Evolutionary conservation across 495 filamentous ascomycete genomes (phyloP).

Genomic region (Podospora pseudopauciseta): DNA sequence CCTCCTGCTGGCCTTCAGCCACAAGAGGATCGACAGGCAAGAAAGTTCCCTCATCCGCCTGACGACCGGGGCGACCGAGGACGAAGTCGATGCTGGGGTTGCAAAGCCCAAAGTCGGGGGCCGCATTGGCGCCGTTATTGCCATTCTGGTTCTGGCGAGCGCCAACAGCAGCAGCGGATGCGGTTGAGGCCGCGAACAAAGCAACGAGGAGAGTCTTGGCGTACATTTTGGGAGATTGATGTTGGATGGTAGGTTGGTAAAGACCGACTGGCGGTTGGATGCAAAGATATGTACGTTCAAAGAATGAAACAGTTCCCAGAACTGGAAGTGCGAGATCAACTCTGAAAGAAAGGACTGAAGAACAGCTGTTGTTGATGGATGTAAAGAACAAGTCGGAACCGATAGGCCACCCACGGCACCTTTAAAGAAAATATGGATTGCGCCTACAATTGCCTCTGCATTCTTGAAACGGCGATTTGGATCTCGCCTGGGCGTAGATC

Average conservation of each 20-base stretch:
- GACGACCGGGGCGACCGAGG: slow-evolving; percentile 46
- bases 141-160: slow-evolving; percentile 38
- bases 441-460: not conserved
- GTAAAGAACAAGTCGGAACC: not conserved
- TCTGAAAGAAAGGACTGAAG: slow-evolving; percentile 24
- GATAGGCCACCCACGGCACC: not conserved
- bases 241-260: slow-evolving; percentile 13
- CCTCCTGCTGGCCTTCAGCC: slow-evolving; percentile 50
- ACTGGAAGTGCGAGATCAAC: slow-evolving; percentile 29
- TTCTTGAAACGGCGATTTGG: slow-evolving; percentile 6
- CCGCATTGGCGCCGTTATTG: slow-evolving; percentile 28
- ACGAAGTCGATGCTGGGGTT: slow-evolving; percentile 56
- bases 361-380: not conserved
- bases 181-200: slow-evolving; percentile 29
- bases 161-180: slow-evolving; percentile 29
- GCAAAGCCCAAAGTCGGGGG: slow-evolving; percentile 53
- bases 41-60: slow-evolving; percentile 54
- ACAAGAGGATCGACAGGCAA: slow-evolving; percentile 51
- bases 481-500: slow-evolving; percentile 10
- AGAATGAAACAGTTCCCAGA: slow-evolving; percentile 32
- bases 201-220: slow-evolving; percentile 30
- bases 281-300: slow-evolving; percentile 17
- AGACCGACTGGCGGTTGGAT: slow-evolving; percentile 32
- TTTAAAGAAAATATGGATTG: not conserved
- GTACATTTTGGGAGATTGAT: slow-evolving; percentile 25